A percentile compares a stretch with the other conserved stretches of the same genome.
These are phyloP conservation scores for Talaromyces sp. DNA, from an alignment of 2,329 filamentous ascomycete species.

Conservation along the genomic window DNA sequence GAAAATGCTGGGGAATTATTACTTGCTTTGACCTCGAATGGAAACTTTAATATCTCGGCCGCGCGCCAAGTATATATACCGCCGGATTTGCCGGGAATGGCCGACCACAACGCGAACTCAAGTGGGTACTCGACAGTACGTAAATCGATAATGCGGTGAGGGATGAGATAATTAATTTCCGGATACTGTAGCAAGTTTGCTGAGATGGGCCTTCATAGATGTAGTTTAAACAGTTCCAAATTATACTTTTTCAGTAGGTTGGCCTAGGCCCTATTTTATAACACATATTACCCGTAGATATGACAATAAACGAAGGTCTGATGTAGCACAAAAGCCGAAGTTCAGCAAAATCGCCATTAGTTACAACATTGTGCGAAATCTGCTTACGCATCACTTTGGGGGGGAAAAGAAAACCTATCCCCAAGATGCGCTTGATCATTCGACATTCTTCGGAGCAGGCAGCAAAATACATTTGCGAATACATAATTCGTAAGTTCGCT, in stretches of 20 bases:
- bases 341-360: too few relatives aligned
- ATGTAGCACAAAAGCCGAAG: background rate
- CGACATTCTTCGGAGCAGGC: slow-evolving; percentile 1
- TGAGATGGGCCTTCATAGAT: background rate
- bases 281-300: background rate
- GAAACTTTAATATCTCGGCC: background rate
- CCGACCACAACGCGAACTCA: background rate
- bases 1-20: background rate
- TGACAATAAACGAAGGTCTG: background rate
- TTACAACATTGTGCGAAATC: too few relatives aligned
- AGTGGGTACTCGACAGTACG: background rate
- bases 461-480: slow-evolving; percentile 9
- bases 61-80: background rate
- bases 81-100: background rate
- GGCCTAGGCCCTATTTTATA: background rate
- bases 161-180: background rate
- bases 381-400: too few relatives aligned
- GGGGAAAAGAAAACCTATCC: too few relatives aligned
- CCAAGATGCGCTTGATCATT: slow-evolving; percentile 10
- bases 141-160: background rate
- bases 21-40: background rate
- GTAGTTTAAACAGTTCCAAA: background rate
- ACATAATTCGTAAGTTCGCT: slow-evolving; percentile 8
- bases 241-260: background rate
- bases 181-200: background rate